These are phyloP conservation scores for Physcomitrellopsis africana DNA, from an alignment of 225 moss, liverwort and hornwort species.

Conservation along the genomic window DNA sequence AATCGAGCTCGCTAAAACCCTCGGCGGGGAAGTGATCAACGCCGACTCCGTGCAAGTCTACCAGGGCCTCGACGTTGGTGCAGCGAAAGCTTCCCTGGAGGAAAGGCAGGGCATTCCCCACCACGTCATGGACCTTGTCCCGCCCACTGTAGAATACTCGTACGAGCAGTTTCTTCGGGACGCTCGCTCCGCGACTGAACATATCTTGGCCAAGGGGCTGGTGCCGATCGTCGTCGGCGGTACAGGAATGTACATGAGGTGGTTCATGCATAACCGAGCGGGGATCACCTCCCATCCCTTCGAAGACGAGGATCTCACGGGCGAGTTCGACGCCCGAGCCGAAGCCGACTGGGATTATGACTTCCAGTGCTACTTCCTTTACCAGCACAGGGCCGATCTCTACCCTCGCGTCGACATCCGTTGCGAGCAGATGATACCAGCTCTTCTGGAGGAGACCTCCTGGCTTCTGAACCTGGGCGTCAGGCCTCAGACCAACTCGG, in stretches of 20 bases:
- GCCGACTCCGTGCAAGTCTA: constrained; percentile 44
- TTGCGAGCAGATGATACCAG: constrained; percentile 36
- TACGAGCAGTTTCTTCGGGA: constrained; percentile 33
- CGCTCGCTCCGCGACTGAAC: constrained; percentile 21
- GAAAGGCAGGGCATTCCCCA: constrained; percentile 49
- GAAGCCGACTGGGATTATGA: constrained; percentile 26
- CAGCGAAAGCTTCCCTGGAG: constrained; percentile 35
- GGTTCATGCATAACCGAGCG: constrained; percentile 33
- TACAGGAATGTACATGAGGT: constrained; percentile 43
- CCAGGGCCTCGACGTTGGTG: constrained; percentile 44
- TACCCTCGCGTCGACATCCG: constrained; percentile 31
- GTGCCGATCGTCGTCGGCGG: constrained; percentile 45
- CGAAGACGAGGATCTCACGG: constrained; percentile 22
- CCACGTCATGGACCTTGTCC: constrained; percentile 52
- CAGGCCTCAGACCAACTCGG: constrained; percentile 21
- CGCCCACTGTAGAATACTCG: constrained; percentile 39
- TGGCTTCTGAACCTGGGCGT: constrained; percentile 32
- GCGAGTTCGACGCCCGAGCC: not conserved
- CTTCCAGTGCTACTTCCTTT: constrained; percentile 34
- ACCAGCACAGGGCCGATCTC: constrained; percentile 28
- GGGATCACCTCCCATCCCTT: constrained; percentile 33
- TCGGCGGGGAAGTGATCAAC: constrained; percentile 44
- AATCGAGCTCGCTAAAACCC: constrained; percentile 45
- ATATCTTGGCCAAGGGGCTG: constrained; percentile 21
- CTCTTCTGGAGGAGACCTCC: constrained; percentile 33